Evolutionary conservation across 176 grass and related monocot species (phyloP), one percentile per base, ranked within the genome.

Genomic region (Cenchrus purpureus): DNA sequence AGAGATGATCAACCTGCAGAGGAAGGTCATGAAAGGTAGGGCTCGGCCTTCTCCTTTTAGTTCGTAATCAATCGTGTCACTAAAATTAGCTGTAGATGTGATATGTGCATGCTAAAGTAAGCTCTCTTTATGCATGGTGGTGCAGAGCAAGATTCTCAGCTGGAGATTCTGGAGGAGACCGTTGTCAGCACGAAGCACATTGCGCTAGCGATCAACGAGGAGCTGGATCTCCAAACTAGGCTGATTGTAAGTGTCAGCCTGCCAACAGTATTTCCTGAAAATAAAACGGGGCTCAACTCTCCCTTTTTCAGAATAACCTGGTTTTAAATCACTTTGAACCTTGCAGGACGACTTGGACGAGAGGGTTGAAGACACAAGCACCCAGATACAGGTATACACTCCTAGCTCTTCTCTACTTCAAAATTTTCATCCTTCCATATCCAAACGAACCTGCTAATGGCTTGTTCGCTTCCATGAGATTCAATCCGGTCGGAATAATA

Each of bases 171-270:
- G 17, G 95, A 86, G 54, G 88, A 94, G 46, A 84, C 75, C 5
- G 22, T 97, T 20, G 14, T 45, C 3, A 97, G 86, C 84, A 94
- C 90, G 6, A 95, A 95, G 62, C 92, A 95, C 92, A 86, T 97
- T 57, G 92, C 92, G 7, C 86, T 93, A 12, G 82, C 90, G 10
- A 86, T 97, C 54, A 94, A 94, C 29, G 95, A 92, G 76, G 95
- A 97, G 82, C 62, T 97, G 74, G 75, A 90, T 76, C 75, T 97
- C 14, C 92, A 97, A 13, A 88, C 88, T 13, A 90, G 82, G 87
- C 82, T 97, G 28, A 93, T 97, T 62, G 92, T 97, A 95, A 82
- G 91, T 19, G 31, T 58, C 17, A 53, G 34, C 34, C 25, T 29
- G n/a, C 10, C 37, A 42, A 2, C 15, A 12, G 7, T 32, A 40